A percentile compares a stretch with the other conserved stretches of the same genome.
These are phyloP conservation scores for Arthrinium phaeospermum DNA, from an alignment of 2,329 filamentous ascomycete species.

Conservation along the genomic window DNA sequence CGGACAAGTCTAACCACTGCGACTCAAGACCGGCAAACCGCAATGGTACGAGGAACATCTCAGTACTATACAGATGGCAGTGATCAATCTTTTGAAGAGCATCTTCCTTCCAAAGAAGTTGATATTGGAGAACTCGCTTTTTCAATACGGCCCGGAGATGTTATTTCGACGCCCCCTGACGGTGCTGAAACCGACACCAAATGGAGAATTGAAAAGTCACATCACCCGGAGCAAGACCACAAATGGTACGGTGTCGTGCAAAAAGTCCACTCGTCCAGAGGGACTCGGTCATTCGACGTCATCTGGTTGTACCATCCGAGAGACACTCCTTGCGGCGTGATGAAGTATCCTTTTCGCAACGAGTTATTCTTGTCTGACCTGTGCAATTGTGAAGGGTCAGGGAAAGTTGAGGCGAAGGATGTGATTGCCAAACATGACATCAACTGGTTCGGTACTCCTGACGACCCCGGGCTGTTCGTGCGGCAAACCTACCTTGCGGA, in stretches of 20 bases:
- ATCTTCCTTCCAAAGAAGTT: constrained; percentile 21
- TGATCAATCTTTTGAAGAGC: not conserved
- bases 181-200: constrained; percentile 51
- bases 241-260: constrained; percentile 77
- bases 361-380: constrained; percentile 80
- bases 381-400: constrained; percentile 65
- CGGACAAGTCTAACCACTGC: constrained; percentile 25
- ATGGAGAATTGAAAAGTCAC: constrained; percentile 60
- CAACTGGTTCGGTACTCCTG: constrained; percentile 60
- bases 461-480: constrained; percentile 65
- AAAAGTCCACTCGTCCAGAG: constrained; percentile 44
- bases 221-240: constrained; percentile 50
- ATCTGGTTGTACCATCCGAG: constrained; percentile 76
- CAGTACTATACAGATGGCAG: not conserved
- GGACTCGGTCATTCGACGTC: constrained; percentile 59
- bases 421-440: constrained; percentile 64
- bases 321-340: constrained; percentile 72
- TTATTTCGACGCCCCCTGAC: constrained; percentile 55
- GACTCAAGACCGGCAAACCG: not conserved
- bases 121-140: constrained; percentile 31
- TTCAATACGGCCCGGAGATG: constrained; percentile 51
- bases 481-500: constrained; percentile 70
- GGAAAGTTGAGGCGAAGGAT: constrained; percentile 58
- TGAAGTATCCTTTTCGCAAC: constrained; percentile 72
- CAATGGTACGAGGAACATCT: not conserved